Evolutionary conservation across 768 basidiomycete genomes (phyloP), one percentile per base, ranked within the genome.

Genomic region (Psilocybe subaeruginosa): DNA sequence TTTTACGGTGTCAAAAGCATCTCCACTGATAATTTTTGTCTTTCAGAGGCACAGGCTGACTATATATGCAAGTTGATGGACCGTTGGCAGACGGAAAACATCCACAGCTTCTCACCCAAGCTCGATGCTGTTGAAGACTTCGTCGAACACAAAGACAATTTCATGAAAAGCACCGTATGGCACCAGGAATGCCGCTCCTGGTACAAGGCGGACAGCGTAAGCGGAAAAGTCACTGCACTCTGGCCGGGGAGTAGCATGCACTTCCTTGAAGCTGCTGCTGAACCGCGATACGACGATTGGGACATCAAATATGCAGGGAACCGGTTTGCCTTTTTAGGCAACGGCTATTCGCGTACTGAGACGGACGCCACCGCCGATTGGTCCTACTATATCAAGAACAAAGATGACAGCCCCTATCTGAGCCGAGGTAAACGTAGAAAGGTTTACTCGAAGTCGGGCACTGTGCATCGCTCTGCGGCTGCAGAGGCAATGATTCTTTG

Each of bases 51-150:
- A 2, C 74, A 76, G 59, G 60, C 68, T 7, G 74, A 76, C 46
- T 76, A 76, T 45, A 73, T 74, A 39, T 69, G 76, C 23, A 74
- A 73, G 61, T 60, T 76, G 12, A 68, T 72, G 12, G 70, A 72
- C 46, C 71, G 72, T 5, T 76, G 72, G 68, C 74, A 76, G 57
- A 75, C 75, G 2, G 75, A 77, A 49, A 75, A 74, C 56, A 74
- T 76, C 49, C 72, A 73, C 48, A 76, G 74, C 64, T 70, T 77
- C 62, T 59, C 63, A 9, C 75, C 74, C 0, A 77, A 75, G 59
- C 29, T 47, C 16, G 75, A 76, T 31, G 76, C 75, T 7, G 64
- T 74, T 0, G 71, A 75, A 2, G 76, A 77, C 43, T 76, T 76
- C 48, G 65, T 73, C 47, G 71, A 58, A 1, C 68, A 69, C 66